Evolutionary conservation across 129 eudicot species (phyloP), one percentile per base, ranked within the genome.

Genomic region (Chrysanthemum makinoi): DNA sequence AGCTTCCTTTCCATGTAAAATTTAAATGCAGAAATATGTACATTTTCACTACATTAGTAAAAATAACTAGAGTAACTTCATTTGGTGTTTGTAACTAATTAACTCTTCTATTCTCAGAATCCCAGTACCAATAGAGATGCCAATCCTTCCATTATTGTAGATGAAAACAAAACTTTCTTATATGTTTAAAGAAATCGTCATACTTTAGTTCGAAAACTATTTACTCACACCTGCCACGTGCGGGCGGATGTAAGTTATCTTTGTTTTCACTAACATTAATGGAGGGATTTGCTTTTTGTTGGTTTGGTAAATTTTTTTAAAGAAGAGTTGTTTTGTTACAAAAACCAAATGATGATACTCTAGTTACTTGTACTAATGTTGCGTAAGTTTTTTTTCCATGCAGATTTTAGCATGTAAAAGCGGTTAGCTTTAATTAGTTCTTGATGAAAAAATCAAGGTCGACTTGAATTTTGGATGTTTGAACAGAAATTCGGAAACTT

Each of bases 241-340:
- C 10, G 9, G 9, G 43, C 12, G 24, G 19, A 20, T 61, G 50
- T 10, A 61, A 72, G 69, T 28, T 72, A 30, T 26, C 14, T 72
- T 61, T 72, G 26, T 47, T 64, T 72, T 72, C 50, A 50, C 55
- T 12, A 24, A 9, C 11, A 63, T 62, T 72, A 72, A 49, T 16
- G 10, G 60, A 39, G 44, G n/a, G 76, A 18, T 46, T 7, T 12
- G 14, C 50, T 61, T 13, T 49, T 47, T 62, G 39, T 20, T 44
- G 66, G 20, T 33, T n/a, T 12, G 0, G 15, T 58, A 6, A 54
- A 49, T 20, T 18, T 47, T 72, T 74, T 4, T 62, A 17, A 61
- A 14, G 20, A 50, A 49, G 63, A 62, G 44, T 1, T 39, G 44
- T 39, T 39, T 6, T 6, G 49, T 48, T 73, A 15, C 57, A 56